Evolutionary conservation across 768 basidiomycete species (phyloP).

Genomic region (Leucosporidium scottii): DNA sequence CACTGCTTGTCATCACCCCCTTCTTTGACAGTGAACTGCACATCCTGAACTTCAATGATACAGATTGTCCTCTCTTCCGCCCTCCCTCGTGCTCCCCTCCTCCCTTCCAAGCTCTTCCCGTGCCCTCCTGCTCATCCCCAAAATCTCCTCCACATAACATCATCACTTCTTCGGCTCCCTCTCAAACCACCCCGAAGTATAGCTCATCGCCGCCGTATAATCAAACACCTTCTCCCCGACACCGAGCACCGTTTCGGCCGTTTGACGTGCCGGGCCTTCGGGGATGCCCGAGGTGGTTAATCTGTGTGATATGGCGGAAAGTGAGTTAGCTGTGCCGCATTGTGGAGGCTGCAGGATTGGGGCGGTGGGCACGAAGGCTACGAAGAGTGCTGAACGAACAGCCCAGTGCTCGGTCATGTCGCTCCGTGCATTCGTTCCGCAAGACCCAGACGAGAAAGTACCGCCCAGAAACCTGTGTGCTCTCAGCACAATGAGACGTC

Average conservation of each 20-base stretch:
- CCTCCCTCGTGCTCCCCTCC: too few relatives aligned
- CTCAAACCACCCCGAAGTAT: slow-evolving; percentile 69
- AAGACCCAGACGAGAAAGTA: too few relatives aligned
- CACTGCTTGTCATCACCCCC: too few relatives aligned
- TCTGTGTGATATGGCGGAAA: slow-evolving; percentile 15
- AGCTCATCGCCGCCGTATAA: slow-evolving; percentile 71
- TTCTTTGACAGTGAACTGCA: too few relatives aligned
- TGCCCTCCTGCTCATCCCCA: not conserved
- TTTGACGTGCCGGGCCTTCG: slow-evolving; percentile 66
- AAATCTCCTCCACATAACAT: not conserved
- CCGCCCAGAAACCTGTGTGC: too few relatives aligned
- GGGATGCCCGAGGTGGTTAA: slow-evolving; percentile 56
- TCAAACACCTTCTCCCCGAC: slow-evolving; percentile 86
- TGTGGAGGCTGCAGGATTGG: not conserved
- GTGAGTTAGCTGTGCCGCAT: not conserved
- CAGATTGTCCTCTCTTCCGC: too few relatives aligned
- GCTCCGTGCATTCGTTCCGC: too few relatives aligned
- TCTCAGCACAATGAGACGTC: too few relatives aligned
- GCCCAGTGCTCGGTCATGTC: too few relatives aligned
- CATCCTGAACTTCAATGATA: too few relatives aligned
- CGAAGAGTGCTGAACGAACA: not conserved
- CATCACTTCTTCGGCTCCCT: slow-evolving; percentile 27
- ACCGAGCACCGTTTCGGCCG: slow-evolving; percentile 74
- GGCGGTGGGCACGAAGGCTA: not conserved
- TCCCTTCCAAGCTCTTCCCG: not conserved